Evolutionary conservation across 805 yeast species (phyloP).

Genomic region (Pichia scutulata): DNA sequence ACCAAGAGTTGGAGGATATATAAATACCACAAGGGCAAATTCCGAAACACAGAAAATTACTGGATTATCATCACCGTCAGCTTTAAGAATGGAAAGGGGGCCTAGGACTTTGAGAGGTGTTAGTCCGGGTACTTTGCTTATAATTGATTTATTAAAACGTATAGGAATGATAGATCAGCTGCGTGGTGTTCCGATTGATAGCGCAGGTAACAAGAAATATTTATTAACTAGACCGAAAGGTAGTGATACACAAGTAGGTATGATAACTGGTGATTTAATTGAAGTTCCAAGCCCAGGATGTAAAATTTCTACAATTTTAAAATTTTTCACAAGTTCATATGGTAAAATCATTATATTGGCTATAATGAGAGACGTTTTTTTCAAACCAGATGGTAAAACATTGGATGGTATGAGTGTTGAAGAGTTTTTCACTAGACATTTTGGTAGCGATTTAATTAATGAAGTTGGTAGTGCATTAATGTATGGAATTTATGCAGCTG

Average conservation of each 20-base stretch:
- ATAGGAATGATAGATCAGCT: conserved; percentile 44
- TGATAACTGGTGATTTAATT: conserved; percentile 34
- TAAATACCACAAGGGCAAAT: conserved; percentile 37
- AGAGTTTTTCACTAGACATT: conserved; percentile 58
- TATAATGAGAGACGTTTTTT: conserved; percentile 4
- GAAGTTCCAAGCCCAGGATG: conserved; percentile 41
- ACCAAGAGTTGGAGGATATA: conserved; percentile 70
- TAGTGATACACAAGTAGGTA: conserved; percentile 15
- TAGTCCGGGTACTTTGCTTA: conserved; percentile 66
- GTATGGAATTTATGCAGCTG: conserved; percentile 93
- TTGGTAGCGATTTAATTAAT: conserved; percentile 46
- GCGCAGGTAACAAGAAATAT: conserved; percentile 68
- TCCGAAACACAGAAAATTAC: conserved; percentile 21
- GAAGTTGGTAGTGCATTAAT: conserved; percentile 73
- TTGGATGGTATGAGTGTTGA: conserved; percentile 30
- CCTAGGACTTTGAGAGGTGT: conserved; percentile 86
- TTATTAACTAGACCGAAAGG: conserved; percentile 33
- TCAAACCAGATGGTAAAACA: not conserved
- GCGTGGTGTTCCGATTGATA: conserved; percentile 46
- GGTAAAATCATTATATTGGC: conserved; percentile 12
- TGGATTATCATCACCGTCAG: conserved; percentile 7
- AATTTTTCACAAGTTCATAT: conserved; percentile 21
- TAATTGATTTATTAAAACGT: conserved; percentile 50
- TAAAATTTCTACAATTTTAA: conserved; percentile 23
- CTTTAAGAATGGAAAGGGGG: conserved; percentile 59